Evolutionary conservation across 495 filamentous ascomycete genomes (phyloP).

Genomic region (Aspergillus panamensis): DNA sequence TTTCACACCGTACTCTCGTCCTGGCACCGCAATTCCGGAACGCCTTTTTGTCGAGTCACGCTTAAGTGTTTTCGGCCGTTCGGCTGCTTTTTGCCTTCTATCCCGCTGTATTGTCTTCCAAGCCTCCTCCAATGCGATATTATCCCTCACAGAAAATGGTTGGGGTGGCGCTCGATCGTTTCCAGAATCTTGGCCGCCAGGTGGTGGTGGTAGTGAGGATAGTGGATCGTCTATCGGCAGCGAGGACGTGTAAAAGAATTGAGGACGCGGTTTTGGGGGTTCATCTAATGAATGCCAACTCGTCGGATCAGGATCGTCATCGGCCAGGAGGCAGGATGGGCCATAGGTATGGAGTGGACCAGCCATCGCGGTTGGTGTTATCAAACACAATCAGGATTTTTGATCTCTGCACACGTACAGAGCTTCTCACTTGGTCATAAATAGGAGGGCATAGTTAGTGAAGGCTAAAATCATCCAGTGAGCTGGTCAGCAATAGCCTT

Average conservation of each 20-base stretch:
- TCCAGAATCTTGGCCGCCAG: conserved; percentile 47
- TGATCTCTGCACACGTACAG: background rate
- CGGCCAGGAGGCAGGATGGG: conserved; percentile 47
- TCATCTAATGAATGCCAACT: conserved; percentile 30
- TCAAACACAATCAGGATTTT: background rate
- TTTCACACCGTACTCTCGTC: conserved; percentile 34
- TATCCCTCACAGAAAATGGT: conserved; percentile 76
- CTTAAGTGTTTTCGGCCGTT: conserved; percentile 29
- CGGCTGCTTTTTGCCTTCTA: conserved; percentile 29
- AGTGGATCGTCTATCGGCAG: conserved; percentile 81
- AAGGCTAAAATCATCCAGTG: background rate
- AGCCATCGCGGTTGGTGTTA: conserved; percentile 34
- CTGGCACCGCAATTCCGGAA: conserved; percentile 44
- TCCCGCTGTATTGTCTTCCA: conserved; percentile 58
- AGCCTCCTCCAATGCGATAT: conserved; percentile 66
- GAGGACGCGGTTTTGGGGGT: conserved; percentile 54
- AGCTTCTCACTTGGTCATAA: conserved; percentile 4
- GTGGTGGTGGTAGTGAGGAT: conserved; percentile 57
- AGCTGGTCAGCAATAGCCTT: conserved; percentile 1
- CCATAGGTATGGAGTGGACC: conserved; percentile 54
- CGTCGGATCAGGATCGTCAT: conserved; percentile 35
- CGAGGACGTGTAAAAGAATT: conserved; percentile 78
- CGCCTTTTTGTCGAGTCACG: conserved; percentile 34
- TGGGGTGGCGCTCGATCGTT: conserved; percentile 56
- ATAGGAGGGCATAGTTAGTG: conserved; percentile 2